phyloP scores from a whole-genome alignment of 768 basidiomycete genomes.

The Paxillus ammoniavirescens region DNA sequence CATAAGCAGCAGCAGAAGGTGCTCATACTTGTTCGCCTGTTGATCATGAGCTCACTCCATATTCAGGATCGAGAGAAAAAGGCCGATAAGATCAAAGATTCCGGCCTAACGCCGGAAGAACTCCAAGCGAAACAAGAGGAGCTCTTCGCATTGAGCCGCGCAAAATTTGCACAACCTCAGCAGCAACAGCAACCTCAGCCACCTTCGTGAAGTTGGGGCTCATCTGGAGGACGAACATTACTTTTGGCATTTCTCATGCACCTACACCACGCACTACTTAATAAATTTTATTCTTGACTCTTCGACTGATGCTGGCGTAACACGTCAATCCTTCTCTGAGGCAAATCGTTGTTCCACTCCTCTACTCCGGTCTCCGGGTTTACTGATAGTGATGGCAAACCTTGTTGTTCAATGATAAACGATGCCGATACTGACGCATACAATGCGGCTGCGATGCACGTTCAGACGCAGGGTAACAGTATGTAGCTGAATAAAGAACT shows the following conservation, averaged over 20 bases:
- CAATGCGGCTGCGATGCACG: slow-evolving; percentile 50
- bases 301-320: slow-evolving; percentile 43
- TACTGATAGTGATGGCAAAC: slow-evolving; percentile 56
- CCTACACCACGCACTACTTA: slow-evolving; percentile 28
- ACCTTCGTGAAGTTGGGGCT: neutral
- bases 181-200: slow-evolving; percentile 45
- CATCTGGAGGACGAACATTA: neutral
- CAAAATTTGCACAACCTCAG: slow-evolving; percentile 67
- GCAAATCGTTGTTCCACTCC: slow-evolving; percentile 73
- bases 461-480: slow-evolving; percentile 13
- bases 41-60: slow-evolving; percentile 3
- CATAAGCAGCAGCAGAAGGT: slow-evolving; percentile 97
- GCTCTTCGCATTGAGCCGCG: slow-evolving; percentile 89
- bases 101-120: slow-evolving; percentile 90
- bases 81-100: slow-evolving; percentile 83
- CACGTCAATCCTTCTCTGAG: slow-evolving; percentile 52
- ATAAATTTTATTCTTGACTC: slow-evolving; percentile 31
- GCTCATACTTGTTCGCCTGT: slow-evolving; percentile 16
- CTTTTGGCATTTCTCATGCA: slow-evolving; percentile 6
- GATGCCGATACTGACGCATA: slow-evolving; percentile 82
- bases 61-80: slow-evolving; percentile 87
- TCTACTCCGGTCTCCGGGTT: slow-evolving; percentile 26
- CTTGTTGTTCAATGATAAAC: slow-evolving; percentile 78
- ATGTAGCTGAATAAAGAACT: slow-evolving; percentile 14
- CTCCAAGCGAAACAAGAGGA: slow-evolving; percentile 84